phyloP scores from a whole-genome alignment of 495 filamentous ascomycete species.

The Glonium stellatum region DNA sequence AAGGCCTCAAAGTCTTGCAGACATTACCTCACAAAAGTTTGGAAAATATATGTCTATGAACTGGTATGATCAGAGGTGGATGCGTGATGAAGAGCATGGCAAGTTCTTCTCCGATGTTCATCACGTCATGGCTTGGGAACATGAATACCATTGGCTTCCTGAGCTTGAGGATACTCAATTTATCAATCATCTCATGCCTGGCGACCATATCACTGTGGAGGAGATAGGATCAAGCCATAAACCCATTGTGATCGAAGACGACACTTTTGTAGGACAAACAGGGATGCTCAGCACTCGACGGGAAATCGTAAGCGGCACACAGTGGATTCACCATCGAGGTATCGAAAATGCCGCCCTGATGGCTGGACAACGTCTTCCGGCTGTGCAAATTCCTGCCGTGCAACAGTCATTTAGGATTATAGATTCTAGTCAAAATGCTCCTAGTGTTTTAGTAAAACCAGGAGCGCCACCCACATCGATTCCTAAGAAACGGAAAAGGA shows the following conservation, averaged over 20 bases:
- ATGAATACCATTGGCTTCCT: not conserved
- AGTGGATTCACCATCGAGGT: too few species aligned
- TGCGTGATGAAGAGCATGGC: not conserved
- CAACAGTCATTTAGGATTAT: too few species aligned
- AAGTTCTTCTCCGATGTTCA: slow-evolving; percentile 5
- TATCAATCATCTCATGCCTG: slow-evolving; percentile 19
- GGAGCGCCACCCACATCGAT: too few species aligned
- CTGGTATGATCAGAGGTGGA: not conserved
- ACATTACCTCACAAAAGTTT: slow-evolving; percentile 8
- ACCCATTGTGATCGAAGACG: not conserved
- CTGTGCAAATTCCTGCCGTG: too few species aligned
- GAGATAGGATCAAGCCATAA: not conserved
- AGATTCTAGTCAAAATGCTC: too few species aligned
- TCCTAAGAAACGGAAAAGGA: too few species aligned
- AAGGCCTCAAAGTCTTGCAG: slow-evolving; percentile 8
- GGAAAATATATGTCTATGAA: not conserved
- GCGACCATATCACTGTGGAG: not conserved
- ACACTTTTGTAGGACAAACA: not conserved
- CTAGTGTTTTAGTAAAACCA: too few species aligned
- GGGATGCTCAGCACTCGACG: not conserved
- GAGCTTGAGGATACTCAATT: slow-evolving; percentile 1
- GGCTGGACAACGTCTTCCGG: too few species aligned
- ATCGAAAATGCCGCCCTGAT: too few species aligned
- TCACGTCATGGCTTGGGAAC: slow-evolving; percentile 3
- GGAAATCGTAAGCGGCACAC: too few species aligned